Evolutionary conservation across 2,329 filamentous ascomycete genomes (phyloP).

Genomic region (Aureobasidium sp.): DNA sequence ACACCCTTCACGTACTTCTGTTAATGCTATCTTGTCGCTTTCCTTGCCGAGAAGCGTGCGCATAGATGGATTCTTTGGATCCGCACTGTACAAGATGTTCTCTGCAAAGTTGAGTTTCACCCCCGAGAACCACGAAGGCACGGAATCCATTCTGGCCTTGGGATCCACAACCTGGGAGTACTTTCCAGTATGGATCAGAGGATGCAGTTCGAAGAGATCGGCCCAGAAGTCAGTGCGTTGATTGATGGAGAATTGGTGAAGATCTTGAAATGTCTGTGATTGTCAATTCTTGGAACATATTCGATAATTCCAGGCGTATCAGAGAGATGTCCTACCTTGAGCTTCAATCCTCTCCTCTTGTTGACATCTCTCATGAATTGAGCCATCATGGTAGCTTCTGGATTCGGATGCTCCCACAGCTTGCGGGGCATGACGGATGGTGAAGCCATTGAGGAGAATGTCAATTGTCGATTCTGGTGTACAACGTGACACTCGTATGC

Average conservation of each 20-base stretch:
- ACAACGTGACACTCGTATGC: background rate
- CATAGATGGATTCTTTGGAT: constrained; percentile 36
- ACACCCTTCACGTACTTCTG: constrained; percentile 64
- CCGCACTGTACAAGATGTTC: constrained; percentile 62
- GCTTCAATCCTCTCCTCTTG: constrained; percentile 45
- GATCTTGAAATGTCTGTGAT: constrained; percentile 56
- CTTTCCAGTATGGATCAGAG: constrained; percentile 57
- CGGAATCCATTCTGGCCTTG: constrained; percentile 57
- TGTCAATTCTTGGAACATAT: background rate
- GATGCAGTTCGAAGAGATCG: constrained; percentile 53
- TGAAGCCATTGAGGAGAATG: constrained; percentile 2
- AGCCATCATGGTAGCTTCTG: constrained; percentile 53
- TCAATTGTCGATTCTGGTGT: background rate
- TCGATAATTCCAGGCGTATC: too few relatives aligned
- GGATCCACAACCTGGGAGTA: constrained; percentile 56
- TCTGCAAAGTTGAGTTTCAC: constrained; percentile 71
- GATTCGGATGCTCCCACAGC: constrained; percentile 38
- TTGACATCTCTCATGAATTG: constrained; percentile 62
- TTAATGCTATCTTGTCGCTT: constrained; percentile 62
- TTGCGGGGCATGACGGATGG: constrained; percentile 33
- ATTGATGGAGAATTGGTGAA: constrained; percentile 63
- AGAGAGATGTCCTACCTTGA: constrained; percentile 44
- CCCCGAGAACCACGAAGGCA: constrained; percentile 73
- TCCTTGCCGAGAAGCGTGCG: constrained; percentile 58
- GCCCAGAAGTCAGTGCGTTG: constrained; percentile 59